Conservation (phyloP, 2,329 filamentous ascomycete genomes). For the Huntiella abstrusa region DNA sequence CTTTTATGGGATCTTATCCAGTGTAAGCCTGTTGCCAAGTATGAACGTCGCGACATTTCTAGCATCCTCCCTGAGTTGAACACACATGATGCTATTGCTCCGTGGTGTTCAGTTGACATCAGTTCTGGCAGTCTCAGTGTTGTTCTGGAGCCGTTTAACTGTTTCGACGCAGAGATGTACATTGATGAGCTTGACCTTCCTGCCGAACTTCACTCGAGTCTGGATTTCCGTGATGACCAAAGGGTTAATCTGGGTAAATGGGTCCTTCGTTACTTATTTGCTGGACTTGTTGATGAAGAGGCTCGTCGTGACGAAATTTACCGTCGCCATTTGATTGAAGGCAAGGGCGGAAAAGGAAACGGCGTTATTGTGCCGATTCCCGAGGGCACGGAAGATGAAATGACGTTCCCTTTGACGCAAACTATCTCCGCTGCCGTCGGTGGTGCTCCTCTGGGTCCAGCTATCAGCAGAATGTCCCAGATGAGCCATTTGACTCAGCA, state of each 20-base stretch:
- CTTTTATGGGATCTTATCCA: slow-evolving; percentile 83
- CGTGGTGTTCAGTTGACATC: slow-evolving; percentile 92
- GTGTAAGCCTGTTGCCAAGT: slow-evolving; percentile 78
- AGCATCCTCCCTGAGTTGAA: slow-evolving; percentile 79
- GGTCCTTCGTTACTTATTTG: slow-evolving; percentile 84
- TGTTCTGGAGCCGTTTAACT: slow-evolving; percentile 81
- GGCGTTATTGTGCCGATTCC: not conserved
- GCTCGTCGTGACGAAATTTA: slow-evolving; percentile 61
- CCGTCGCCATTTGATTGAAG: slow-evolving; percentile 48
- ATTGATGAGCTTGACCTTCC: slow-evolving; percentile 62
- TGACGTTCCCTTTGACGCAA: not conserved
- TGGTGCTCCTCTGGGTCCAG: slow-evolving; percentile 16
- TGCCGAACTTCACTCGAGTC: slow-evolving; percentile 44
- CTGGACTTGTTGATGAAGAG: slow-evolving; percentile 75
- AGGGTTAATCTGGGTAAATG: slow-evolving; percentile 95
- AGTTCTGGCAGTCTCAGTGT: slow-evolving; percentile 83
- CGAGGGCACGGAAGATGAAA: slow-evolving; percentile 1
- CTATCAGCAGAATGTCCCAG: slow-evolving; percentile 24
- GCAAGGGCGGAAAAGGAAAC: slow-evolving; percentile 32
- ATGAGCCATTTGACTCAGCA: slow-evolving; percentile 36
- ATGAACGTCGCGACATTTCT: slow-evolving; percentile 83
- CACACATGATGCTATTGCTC: slow-evolving; percentile 71
- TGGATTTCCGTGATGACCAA: slow-evolving; percentile 70
- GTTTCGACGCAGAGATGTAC: slow-evolving; percentile 94
- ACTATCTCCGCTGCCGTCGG: not conserved